Conservation (phyloP, 176 grass and related monocot species). For the Saccharum officinarum region DNA sequence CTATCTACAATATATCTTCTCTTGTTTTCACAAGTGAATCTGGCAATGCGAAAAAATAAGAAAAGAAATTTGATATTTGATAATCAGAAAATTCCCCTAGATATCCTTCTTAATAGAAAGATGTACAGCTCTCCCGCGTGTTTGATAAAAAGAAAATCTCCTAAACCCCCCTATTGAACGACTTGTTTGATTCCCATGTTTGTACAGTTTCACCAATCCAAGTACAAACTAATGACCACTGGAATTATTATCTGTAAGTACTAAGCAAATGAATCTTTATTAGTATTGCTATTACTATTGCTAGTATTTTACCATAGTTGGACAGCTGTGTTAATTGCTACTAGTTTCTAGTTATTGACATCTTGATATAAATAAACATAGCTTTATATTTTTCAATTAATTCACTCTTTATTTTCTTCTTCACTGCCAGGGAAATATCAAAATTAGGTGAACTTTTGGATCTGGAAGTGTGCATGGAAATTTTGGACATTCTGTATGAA, state of each 20-base stretch:
- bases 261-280: not conserved
- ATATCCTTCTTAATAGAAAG: not conserved
- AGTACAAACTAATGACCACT: not conserved
- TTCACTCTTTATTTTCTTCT: constrained; percentile 20
- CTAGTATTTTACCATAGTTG: not conserved
- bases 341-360: constrained; percentile 28
- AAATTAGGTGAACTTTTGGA: constrained; percentile 69
- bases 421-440: constrained; percentile 61
- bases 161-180: not conserved
- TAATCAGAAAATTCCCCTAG: not conserved
- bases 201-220: not conserved
- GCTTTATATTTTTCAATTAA: not conserved
- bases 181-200: not conserved
- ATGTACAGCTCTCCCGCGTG: not conserved
- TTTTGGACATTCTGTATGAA: constrained; percentile 92
- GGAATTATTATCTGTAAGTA: not conserved
- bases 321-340: not conserved
- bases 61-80: not conserved
- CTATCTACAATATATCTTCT: not conserved
- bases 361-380: not conserved
- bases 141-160: not conserved
- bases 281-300: not conserved
- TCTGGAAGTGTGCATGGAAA: constrained; percentile 81
- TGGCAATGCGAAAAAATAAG: not conserved
- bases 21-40: not conserved